Conservation (phyloP, 257 asterid species). For the Solanum arcanum region DNA sequence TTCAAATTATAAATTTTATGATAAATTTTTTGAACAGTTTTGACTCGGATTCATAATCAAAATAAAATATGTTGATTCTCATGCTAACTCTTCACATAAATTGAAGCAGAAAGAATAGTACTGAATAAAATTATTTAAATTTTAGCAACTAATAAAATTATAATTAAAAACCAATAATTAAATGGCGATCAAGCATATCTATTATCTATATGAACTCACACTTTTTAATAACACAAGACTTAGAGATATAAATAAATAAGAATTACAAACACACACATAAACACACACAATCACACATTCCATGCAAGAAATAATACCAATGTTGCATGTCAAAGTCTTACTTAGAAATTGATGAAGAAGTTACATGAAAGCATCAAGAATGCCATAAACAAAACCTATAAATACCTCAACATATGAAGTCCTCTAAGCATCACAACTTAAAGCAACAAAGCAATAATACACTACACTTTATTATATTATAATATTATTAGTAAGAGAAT, state of each 20-base stretch:
- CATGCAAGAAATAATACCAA: not conserved
- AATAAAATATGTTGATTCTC: not conserved
- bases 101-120: not conserved
- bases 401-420: not conserved
- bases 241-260: not conserved
- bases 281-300: not conserved
- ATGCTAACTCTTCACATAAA: not conserved
- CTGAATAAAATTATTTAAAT: not conserved
- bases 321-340: not conserved
- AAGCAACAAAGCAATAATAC: not conserved
- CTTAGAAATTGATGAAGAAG: not conserved
- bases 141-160: not conserved
- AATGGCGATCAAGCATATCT: not conserved
- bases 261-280: not conserved
- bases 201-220: not conserved
- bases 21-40: not conserved
- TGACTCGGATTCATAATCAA: not conserved
- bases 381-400: not conserved
- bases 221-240: not conserved
- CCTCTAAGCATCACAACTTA: not conserved
- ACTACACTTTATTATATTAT: not conserved
- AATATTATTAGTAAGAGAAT: not conserved
- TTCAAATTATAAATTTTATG: not conserved
- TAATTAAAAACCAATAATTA: not conserved
- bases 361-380: not conserved